A percentile compares a stretch with the other conserved stretches of the same genome.
phyloP scores from a whole-genome alignment of 2,329 filamentous ascomycete genomes.

The Mycosphaerella sp. region DNA sequence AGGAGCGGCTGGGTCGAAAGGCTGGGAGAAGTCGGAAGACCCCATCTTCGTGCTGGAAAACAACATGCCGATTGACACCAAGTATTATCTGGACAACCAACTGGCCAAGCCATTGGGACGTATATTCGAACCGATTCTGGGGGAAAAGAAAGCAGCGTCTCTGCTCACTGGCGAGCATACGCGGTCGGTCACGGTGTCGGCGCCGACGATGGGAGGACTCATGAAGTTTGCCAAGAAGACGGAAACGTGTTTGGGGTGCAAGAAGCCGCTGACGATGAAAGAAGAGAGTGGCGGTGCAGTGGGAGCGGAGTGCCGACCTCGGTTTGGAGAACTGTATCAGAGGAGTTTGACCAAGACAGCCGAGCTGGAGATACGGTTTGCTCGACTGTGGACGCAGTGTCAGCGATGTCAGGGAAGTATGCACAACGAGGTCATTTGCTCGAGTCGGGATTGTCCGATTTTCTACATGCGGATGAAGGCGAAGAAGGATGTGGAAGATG shows the following conservation, averaged over 20 bases:
- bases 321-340: constrained; percentile 88
- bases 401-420: constrained; percentile 96
- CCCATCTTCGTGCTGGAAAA: constrained; percentile 95
- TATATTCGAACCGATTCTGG: constrained; percentile 97
- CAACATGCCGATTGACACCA: constrained; percentile 96
- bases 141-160: constrained; percentile 81
- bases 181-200: constrained; percentile 85
- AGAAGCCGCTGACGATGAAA: constrained; percentile 80
- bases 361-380: constrained; percentile 88
- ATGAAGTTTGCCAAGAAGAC: constrained; percentile 99
- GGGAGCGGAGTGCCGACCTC: constrained; percentile 74
- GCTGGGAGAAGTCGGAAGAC: constrained; percentile 96
- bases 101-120: constrained; percentile 87
- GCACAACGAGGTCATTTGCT: constrained; percentile 98
- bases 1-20: constrained; percentile 79
- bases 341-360: constrained; percentile 82
- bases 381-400: constrained; percentile 93
- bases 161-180: constrained; percentile 91
- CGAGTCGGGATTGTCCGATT: constrained; percentile 91
- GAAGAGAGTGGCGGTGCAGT: constrained; percentile 79
- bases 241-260: constrained; percentile 97
- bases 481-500: constrained; percentile 97
- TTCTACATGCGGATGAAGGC: constrained; percentile 99
- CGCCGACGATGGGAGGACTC: constrained; percentile 80
- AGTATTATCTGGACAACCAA: constrained; percentile 98